Percentiles rank a stretch among this genome's conserved stretches.
phyloP scores from a whole-genome alignment of 1,139 yeast species.

The Yamadazyma membranifaciens region DNA sequence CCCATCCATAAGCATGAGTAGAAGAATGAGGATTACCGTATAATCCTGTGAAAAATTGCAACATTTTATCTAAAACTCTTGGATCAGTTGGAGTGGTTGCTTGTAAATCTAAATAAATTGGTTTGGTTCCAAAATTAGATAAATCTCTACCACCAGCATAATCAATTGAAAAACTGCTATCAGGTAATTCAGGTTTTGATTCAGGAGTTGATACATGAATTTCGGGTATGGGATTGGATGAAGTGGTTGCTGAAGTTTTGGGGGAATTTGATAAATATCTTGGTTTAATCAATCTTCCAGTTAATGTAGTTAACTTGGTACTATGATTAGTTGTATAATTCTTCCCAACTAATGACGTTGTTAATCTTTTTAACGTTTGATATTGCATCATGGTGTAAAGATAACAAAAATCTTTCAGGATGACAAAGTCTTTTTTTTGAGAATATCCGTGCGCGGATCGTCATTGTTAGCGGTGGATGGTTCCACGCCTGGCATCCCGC shows the following conservation, averaged over 20 bases:
- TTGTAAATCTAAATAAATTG: constrained; percentile 92
- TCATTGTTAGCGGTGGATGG: neutral
- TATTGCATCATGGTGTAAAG: too few species aligned
- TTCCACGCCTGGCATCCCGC: neutral
- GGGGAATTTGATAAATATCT: neutral
- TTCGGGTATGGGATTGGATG: constrained; percentile 11
- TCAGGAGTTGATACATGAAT: constrained; percentile 15
- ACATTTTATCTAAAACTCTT: constrained; percentile 90
- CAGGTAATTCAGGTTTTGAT: constrained; percentile 30
- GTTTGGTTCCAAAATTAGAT: constrained; percentile 63
- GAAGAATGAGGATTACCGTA: constrained; percentile 98
- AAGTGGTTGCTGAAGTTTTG: constrained; percentile 10
- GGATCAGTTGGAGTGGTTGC: constrained; percentile 99
- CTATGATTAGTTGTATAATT: neutral
- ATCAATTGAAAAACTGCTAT: constrained; percentile 33
- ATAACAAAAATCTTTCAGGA: neutral
- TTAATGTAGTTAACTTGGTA: neutral
- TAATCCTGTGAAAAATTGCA: constrained; percentile 86
- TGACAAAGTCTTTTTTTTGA: neutral
- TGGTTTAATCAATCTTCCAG: neutral
- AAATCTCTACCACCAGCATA: constrained; percentile 49
- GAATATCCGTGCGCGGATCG: neutral
- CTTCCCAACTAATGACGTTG: neutral
- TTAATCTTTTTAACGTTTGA: too few species aligned
- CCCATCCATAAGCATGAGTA: constrained; percentile 99